Conservation (phyloP, 345 rosid genomes). For the Noccaea bulbosa region DNA sequence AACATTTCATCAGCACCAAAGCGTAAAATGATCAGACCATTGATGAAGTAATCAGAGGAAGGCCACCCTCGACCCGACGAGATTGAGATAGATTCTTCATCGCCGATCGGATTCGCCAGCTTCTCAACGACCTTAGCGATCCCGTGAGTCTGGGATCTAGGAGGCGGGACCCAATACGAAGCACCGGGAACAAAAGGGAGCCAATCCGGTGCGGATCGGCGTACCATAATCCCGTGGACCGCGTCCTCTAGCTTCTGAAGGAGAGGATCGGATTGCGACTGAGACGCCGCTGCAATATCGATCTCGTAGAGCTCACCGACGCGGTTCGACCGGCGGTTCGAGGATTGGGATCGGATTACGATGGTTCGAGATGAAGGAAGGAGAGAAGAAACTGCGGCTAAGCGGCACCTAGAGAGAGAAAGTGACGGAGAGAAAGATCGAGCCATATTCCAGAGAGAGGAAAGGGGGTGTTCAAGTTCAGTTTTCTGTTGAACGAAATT, state of each 20-base stretch:
- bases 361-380: slow-evolving; percentile 44
- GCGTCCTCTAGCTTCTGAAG: slow-evolving; percentile 84
- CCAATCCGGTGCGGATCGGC: slow-evolving; percentile 98
- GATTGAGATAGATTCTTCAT: slow-evolving; percentile 61
- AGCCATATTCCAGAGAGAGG: slow-evolving; percentile 34
- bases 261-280: slow-evolving; percentile 62
- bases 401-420: slow-evolving; percentile 32
- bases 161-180: slow-evolving; percentile 96
- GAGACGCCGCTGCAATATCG: slow-evolving; percentile 29
- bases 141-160: slow-evolving; percentile 60
- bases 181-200: slow-evolving; percentile 92
- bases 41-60: slow-evolving; percentile 76
- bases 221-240: slow-evolving; percentile 83
- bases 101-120: slow-evolving; percentile 62
- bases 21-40: slow-evolving; percentile 51
- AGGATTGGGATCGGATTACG: slow-evolving; percentile 48
- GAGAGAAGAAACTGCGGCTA: slow-evolving; percentile 19
- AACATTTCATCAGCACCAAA: neutral
- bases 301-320: slow-evolving; percentile 44
- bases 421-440: slow-evolving; percentile 33
- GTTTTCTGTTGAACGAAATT: slow-evolving; percentile 19
- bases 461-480: neutral
- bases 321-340: slow-evolving; percentile 45
- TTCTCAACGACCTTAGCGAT: slow-evolving; percentile 78
- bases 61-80: slow-evolving; percentile 85